Conservation (phyloP, 371 early-diverging fungal genomes). For the Mortierella sp. region DNA sequence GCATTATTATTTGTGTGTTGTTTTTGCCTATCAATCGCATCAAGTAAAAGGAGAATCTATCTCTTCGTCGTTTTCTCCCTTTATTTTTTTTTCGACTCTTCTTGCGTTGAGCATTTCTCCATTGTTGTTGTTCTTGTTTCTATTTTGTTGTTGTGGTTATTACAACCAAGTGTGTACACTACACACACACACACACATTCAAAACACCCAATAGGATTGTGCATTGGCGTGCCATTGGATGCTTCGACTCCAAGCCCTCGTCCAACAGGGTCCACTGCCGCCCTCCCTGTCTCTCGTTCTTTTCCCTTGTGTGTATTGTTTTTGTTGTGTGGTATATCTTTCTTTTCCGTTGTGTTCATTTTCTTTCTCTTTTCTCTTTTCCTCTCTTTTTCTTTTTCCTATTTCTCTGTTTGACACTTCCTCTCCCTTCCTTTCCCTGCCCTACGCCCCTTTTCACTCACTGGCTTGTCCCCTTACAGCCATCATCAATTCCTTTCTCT, state of each 20-base stretch:
- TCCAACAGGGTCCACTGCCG: slow-evolving; percentile 11
- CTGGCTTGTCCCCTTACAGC: background rate
- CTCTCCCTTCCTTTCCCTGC: background rate
- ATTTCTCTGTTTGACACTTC: background rate
- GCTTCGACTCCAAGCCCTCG: background rate
- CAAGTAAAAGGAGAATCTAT: slow-evolving; percentile 1
- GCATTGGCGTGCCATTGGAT: slow-evolving; percentile 6
- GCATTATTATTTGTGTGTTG: background rate
- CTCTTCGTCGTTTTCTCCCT: background rate
- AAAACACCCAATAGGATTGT: background rate
- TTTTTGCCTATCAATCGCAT: slow-evolving; percentile 9
- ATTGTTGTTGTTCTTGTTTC: background rate
- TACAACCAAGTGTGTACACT: background rate
- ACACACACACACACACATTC: no score
- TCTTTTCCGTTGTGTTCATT: slow-evolving; percentile 2
- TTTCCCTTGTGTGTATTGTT: background rate
- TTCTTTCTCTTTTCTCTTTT: background rate
- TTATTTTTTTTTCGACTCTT: slow-evolving; percentile 4
- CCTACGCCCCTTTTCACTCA: background rate
- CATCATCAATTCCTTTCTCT: no score
- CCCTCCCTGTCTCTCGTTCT: background rate
- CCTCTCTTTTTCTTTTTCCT: background rate
- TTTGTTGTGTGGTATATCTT: background rate
- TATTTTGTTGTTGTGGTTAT: no score
- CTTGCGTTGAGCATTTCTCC: background rate